Base-by-base conservation (phyloP, 2,329 filamentous ascomycete species). In the Pseudogymnoascus sp. region DNA sequence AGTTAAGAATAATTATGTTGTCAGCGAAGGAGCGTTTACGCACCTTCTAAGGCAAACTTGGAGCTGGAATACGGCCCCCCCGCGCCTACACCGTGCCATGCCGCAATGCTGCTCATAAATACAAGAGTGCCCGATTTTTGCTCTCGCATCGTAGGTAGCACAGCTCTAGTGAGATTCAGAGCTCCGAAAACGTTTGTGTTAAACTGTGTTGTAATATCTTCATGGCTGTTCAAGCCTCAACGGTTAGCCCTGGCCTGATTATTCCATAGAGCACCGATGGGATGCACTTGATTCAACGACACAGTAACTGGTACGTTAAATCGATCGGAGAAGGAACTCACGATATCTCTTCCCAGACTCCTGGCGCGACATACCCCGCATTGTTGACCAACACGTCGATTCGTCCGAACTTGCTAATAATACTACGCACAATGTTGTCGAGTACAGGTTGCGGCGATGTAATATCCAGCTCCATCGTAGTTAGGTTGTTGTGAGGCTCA, bases 341-440 rank as follows among this genome's bases (percentile, higher is more conserved):
- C 18, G 40, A 44, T 4, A 40, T 40, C n/a, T 44, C 18, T 23
- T 44, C 40, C 40, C 40, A 44, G 40, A 21, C 18, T 21, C 40
- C 40, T 21, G 18, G 2, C 18, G 40, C 40, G 18, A 44, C 18
- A 44, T 44, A 44, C 40, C 94, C 94, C 62, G 94, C 94, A 73
- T 99, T 99, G 86, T 99, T 99, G 80, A 99, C 84, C 67, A 99
- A 78, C 67, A 99, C 92, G 74, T 99, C 94, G 70, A 99, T 84
- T 70, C 93, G 90, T 70, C 94, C 94, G 75, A 90, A 97, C 44
- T 88, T 87, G 73, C 97, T 92, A 72, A 99, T 94, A 63, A 92
- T 92, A 63, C 85, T 87, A 83, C 97, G 94, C 70, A 99, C 87
- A 56, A 97, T 91, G 40, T 83, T 83, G 63, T 97, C 92, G 56